Evolutionary conservation across 805 yeast genomes (phyloP).

Genomic region (Candida ovalis): DNA sequence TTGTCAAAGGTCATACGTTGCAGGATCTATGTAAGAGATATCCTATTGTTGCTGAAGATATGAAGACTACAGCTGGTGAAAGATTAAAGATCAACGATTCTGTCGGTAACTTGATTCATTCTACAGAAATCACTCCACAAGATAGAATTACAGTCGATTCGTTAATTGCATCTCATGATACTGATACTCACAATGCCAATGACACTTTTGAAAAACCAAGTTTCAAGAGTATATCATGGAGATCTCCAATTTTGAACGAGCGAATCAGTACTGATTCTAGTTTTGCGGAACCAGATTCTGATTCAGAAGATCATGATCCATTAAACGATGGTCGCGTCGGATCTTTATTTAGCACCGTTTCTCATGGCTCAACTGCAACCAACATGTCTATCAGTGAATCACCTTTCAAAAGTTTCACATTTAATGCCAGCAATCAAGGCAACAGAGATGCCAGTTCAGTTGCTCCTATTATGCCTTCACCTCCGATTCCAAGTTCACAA

Average conservation of each 20-base stretch:
- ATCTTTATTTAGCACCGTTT: neutral
- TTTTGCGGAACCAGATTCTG: neutral
- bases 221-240: conserved; percentile 20
- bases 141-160: conserved; percentile 20
- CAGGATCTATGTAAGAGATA: conserved; percentile 52
- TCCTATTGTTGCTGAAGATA: conserved; percentile 56
- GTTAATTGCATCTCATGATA: conserved; percentile 13
- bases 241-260: neutral
- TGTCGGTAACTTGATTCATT: conserved; percentile 21
- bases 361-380: neutral
- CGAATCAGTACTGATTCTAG: neutral
- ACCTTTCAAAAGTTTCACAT: conserved; percentile 5
- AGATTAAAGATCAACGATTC: conserved; percentile 36
- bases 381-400: conserved; percentile 4
- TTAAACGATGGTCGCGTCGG: neutral
- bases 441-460: neutral
- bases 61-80: conserved; percentile 56
- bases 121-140: conserved; percentile 17
- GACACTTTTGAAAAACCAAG: conserved; percentile 1
- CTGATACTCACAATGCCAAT: neutral
- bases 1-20: conserved; percentile 52
- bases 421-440: conserved; percentile 1
- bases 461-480: neutral
- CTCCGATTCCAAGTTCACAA: neutral
- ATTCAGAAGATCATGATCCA: conserved; percentile 12